phyloP scores from a whole-genome alignment of 2,329 filamentous ascomycete species.

The Aspergillus pseudoviridinutans region DNA sequence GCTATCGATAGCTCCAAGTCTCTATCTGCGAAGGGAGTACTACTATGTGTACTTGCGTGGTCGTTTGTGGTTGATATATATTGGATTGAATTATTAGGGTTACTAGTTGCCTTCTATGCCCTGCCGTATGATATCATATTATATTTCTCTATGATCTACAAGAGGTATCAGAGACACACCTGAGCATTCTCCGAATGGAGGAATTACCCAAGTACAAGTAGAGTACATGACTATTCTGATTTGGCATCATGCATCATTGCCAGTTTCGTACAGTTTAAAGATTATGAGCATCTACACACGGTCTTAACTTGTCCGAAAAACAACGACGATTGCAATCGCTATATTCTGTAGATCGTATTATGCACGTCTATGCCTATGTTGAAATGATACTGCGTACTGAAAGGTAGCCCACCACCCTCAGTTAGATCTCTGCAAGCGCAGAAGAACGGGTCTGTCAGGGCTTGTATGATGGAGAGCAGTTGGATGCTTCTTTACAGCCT shows the following conservation, averaged over 20 bases:
- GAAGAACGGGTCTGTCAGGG: constrained; percentile 14
- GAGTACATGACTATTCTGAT: not conserved
- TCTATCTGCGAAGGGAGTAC: not conserved
- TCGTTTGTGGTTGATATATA: no score
- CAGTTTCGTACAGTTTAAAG: not conserved
- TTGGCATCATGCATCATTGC: not conserved
- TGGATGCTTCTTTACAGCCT: constrained; percentile 42
- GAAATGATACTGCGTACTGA: constrained; percentile 5
- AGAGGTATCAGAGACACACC: not conserved
- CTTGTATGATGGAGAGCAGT: constrained; percentile 39
- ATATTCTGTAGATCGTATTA: not conserved
- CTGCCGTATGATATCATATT: not conserved
- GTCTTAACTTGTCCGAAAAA: not conserved
- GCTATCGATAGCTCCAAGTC: not conserved
- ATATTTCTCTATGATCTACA: not conserved
- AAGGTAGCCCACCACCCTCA: constrained; percentile 19
- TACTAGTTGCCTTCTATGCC: not conserved
- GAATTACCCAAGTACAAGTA: not conserved
- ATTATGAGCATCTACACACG: not conserved
- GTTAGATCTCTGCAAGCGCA: not conserved
- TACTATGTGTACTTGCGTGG: not conserved
- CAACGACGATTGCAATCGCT: not conserved
- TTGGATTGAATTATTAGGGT: not conserved
- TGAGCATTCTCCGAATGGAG: not conserved
- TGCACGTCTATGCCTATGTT: not conserved